These are phyloP conservation scores for Zygotorulaspora chibaensis DNA, from an alignment of 805 yeast genomes.

Conservation along the genomic window DNA sequence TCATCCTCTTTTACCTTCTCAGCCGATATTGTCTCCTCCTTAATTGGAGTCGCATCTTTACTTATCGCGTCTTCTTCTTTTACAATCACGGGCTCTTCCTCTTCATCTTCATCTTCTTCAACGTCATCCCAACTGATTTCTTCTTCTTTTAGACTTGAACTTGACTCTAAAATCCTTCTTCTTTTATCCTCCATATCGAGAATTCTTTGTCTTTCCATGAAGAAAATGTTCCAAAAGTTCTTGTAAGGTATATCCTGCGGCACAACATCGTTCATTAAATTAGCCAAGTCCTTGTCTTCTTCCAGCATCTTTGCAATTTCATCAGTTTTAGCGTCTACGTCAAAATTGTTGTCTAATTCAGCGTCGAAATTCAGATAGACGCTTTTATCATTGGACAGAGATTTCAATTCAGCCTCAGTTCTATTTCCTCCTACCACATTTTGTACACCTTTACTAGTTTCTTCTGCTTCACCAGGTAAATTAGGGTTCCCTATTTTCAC, in stretches of 20 bases:
- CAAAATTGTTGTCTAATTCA: constrained; percentile 34
- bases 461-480: constrained; percentile 7
- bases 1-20: constrained; percentile 29
- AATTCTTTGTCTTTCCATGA: constrained; percentile 48
- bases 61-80: constrained; percentile 14
- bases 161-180: constrained; percentile 51
- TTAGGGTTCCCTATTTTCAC: constrained; percentile 15
- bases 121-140: constrained; percentile 39
- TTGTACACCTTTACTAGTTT: constrained; percentile 31
- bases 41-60: constrained; percentile 7
- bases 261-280: constrained; percentile 58
- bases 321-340: constrained; percentile 45
- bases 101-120: constrained; percentile 28
- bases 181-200: constrained; percentile 61
- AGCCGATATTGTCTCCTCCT: constrained; percentile 6
- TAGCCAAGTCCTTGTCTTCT: constrained; percentile 47
- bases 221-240: constrained; percentile 74
- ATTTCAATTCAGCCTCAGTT: constrained; percentile 59
- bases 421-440: constrained; percentile 49
- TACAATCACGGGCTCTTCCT: constrained; percentile 16
- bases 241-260: constrained; percentile 57
- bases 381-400: constrained; percentile 47
- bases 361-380: constrained; percentile 37
- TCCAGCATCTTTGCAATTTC: constrained; percentile 47
- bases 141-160: constrained; percentile 32